Percentiles rank a stretch among this genome's conserved stretches.
phyloP scores from a whole-genome alignment of 176 grass and related monocot genomes.

The Otatea glauca region DNA sequence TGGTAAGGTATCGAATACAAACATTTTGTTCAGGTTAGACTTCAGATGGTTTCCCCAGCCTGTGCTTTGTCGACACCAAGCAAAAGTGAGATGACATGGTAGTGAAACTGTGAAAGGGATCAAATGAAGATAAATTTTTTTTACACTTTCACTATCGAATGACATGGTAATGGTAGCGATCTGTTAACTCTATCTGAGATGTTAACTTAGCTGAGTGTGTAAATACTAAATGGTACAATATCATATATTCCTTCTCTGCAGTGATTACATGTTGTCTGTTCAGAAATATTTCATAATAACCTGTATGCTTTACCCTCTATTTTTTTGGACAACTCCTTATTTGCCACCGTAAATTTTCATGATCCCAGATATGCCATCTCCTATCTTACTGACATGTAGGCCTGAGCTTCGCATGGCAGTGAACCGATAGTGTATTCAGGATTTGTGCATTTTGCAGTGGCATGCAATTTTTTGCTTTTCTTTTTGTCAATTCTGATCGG shows the following conservation, averaged over 20 bases:
- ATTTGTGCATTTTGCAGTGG: too few species aligned
- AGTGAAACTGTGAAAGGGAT: not conserved
- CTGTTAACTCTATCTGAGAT: not conserved
- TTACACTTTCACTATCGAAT: not conserved
- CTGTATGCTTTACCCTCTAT: not conserved
- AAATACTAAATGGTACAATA: constrained; percentile 3
- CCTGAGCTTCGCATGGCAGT: too few species aligned
- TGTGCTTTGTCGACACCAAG: not conserved
- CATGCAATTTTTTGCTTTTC: too few species aligned
- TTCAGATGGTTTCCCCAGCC: not conserved
- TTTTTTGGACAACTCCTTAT: not conserved
- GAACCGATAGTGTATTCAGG: too few species aligned
- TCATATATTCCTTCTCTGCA: not conserved
- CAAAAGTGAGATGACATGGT: not conserved
- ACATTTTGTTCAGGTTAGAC: not conserved
- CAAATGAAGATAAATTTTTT: constrained; percentile 4
- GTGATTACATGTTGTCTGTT: not conserved
- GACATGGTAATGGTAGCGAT: not conserved
- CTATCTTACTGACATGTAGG: too few species aligned
- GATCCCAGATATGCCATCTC: too few species aligned
- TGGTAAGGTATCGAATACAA: not conserved
- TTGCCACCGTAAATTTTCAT: too few species aligned
- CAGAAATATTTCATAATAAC: not conserved
- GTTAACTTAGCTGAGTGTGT: not conserved
- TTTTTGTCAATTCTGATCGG: too few species aligned